phyloP scores from a whole-genome alignment of 1,284 basidiomycete species.

The Amylostereum areolatum region DNA sequence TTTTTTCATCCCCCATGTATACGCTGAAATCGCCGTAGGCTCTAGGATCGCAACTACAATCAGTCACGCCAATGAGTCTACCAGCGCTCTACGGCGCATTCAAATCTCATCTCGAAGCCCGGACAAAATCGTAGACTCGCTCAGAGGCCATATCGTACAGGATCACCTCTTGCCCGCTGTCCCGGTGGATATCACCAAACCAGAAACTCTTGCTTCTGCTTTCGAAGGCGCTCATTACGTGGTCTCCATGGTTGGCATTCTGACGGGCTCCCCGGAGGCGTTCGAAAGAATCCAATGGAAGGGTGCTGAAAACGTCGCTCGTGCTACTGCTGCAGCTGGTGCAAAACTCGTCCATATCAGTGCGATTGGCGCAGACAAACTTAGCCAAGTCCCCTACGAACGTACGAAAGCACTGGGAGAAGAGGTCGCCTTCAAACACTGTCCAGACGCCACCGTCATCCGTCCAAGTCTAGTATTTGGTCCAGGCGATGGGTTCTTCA shows the following conservation, averaged over 20 bases:
- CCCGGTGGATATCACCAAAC: conserved; percentile 49
- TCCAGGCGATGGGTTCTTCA: conserved; percentile 68
- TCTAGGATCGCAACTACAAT: conserved; percentile 8
- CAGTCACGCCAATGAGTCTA: conserved; percentile 2
- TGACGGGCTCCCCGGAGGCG: conserved; percentile 46
- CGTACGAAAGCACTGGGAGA: conserved; percentile 65
- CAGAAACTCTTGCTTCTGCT: conserved; percentile 35
- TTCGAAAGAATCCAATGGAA: conserved; percentile 59
- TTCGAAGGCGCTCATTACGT: conserved; percentile 50
- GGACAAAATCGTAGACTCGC: conserved; percentile 25
- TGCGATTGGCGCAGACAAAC: conserved; percentile 50
- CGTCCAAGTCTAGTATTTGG: conserved; percentile 69
- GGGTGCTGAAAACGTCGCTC: conserved; percentile 60
- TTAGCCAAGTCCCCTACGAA: conserved; percentile 43
- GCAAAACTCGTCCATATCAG: conserved; percentile 58
- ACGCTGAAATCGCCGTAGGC: neutral
- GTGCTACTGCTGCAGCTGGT: conserved; percentile 35
- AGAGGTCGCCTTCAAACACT: conserved; percentile 37
- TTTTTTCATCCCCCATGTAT: neutral
- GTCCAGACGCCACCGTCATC: conserved; percentile 53
- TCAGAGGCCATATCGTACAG: conserved; percentile 20
- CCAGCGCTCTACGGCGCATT: conserved; percentile 26
- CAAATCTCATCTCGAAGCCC: conserved; percentile 54
- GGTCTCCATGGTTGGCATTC: conserved; percentile 59
- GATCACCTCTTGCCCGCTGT: conserved; percentile 37